Conservation (phyloP, 2,329 filamentous ascomycete species). For the Nannizziopsis arthrosporioides region DNA sequence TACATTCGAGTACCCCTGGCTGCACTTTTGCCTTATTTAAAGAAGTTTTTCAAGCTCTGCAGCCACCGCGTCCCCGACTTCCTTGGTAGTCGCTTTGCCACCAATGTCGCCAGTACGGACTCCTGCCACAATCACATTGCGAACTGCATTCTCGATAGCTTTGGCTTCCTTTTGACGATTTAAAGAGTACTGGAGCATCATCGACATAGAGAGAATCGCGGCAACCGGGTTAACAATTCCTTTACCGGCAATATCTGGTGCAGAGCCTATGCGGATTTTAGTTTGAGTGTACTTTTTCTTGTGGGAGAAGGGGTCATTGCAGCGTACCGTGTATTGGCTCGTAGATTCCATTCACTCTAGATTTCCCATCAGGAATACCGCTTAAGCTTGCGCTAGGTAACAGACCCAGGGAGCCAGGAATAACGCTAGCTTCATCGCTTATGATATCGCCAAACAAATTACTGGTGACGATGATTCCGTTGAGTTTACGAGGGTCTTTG, state of each 20-base stretch:
- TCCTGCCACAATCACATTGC: conserved; percentile 65
- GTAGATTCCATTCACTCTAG: conserved; percentile 88
- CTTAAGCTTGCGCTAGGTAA: conserved; percentile 78
- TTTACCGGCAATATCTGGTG: conserved; percentile 85
- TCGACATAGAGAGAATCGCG: conserved; percentile 80
- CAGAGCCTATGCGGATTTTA: conserved; percentile 47
- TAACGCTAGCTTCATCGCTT: conserved; percentile 86
- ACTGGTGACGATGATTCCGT: conserved; percentile 83
- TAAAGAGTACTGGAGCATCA: conserved; percentile 93
- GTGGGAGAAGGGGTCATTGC: conserved; percentile 3
- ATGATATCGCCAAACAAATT: conserved; percentile 97
- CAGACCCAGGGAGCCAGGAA: conserved; percentile 79
- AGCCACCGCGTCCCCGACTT: conserved; percentile 75
- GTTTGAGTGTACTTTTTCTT: background rate
- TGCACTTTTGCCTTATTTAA: conserved; percentile 1
- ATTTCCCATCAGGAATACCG: conserved; percentile 57
- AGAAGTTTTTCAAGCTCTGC: conserved; percentile 61
- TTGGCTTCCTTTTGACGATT: conserved; percentile 64
- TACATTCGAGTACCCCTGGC: background rate
- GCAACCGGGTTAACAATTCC: conserved; percentile 87
- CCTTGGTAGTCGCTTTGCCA: conserved; percentile 57
- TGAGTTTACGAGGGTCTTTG: conserved; percentile 78
- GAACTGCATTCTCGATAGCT: conserved; percentile 70
- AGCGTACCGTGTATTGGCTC: conserved; percentile 84
- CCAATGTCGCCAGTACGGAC: conserved; percentile 76